Percentiles rank a stretch among this genome's conserved stretches.
These are phyloP conservation scores for Arthrobotrys sphaeroides DNA, from an alignment of 2,329 filamentous ascomycete genomes.

Conservation along the genomic window DNA sequence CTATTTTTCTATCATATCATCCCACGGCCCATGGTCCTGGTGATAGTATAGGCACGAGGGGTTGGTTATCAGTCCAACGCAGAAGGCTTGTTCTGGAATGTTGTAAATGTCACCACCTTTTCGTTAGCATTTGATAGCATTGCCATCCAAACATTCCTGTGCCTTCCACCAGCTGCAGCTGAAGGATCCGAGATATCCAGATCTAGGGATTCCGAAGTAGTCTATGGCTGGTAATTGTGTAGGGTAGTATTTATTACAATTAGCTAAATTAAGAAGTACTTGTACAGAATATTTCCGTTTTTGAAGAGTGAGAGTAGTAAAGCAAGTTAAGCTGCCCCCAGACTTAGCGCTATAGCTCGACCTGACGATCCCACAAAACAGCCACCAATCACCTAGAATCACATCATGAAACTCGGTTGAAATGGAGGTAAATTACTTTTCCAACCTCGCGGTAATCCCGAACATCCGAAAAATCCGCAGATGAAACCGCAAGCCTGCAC, in stretches of 20 bases:
- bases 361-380: background rate
- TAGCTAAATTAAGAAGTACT: too few species aligned
- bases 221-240: background rate
- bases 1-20: background rate
- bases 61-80: constrained; percentile 20
- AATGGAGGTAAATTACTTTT: background rate
- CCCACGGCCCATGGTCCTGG: background rate
- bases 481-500: background rate
- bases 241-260: too few species aligned
- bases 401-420: background rate
- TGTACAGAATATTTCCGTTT: too few species aligned
- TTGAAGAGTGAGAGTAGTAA: too few species aligned
- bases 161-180: too few species aligned
- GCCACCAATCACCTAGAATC: background rate
- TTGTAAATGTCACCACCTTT: constrained; percentile 3
- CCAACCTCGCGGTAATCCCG: background rate
- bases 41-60: constrained; percentile 6
- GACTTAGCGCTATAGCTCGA: too few species aligned
- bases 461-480: background rate
- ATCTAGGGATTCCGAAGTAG: too few species aligned
- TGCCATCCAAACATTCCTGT: constrained; percentile 33
- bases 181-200: too few species aligned
- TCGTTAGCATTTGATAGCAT: too few species aligned
- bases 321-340: too few species aligned
- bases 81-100: constrained; percentile 25